Base-by-base conservation (phyloP, 345 rosid species). In the Populus euphratica region DNA sequence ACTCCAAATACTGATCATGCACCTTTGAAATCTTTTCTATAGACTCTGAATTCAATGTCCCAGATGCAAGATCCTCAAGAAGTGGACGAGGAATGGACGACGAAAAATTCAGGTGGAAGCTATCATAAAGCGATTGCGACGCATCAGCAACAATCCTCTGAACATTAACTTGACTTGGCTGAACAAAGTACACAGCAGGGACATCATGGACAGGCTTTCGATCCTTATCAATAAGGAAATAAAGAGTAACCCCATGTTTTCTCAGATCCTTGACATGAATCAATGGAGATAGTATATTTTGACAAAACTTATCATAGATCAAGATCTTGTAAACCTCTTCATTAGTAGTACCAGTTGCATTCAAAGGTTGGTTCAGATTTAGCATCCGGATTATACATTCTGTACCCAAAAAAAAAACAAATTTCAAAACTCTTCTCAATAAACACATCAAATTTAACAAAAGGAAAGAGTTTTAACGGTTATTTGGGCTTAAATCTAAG, bases 251-350 rank as follows among this genome's bases (percentile, higher is more conserved):
- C 11, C 99, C 99, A n/a, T 92, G 97, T 39, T 94, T 92, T 9
- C 98, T 93, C 6, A 96, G 98, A 86, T 93, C 98, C 92, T 96
- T 96, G 79, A 96, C 98, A 72, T 90, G 97, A 75, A 92, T 93
- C 92, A 96, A 83, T 0, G 99, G 97, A 23, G 99, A 96, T 27
- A 96, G 86, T 47, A 96, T 89, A 80, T 89, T 91, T 31, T 93
- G 99, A 65, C 99, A 96, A 79, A 92, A 93, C 23, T 76, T 85
- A 73, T 96, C 97, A 69, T 92, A 93, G 83, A 96, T 92, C 89
- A 96, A 84, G 87, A 96, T 96, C 94, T 96, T 96, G 74, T 93
- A 96, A 16, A 93, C 93, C 78, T 96, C 98, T 73, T 93, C 97
- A 61, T 90, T 92, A 1, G 97, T 93, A 29, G 87, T 88, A 36